phyloP scores from a whole-genome alignment of 2,329 filamentous ascomycete species.

The Graphilbum fragrans region DNA sequence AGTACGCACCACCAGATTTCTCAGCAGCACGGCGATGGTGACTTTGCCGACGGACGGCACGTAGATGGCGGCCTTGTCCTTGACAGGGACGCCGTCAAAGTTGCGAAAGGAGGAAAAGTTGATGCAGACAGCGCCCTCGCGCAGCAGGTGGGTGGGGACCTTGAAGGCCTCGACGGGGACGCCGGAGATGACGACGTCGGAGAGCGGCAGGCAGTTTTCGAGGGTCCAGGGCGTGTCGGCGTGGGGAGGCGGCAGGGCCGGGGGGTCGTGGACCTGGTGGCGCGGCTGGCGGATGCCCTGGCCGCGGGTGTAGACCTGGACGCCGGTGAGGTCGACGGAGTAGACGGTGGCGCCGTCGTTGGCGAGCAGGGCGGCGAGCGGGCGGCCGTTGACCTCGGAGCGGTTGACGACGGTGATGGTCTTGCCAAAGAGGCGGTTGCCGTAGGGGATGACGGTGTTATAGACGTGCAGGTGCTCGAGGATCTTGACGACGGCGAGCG shows the following conservation, averaged over 20 bases:
- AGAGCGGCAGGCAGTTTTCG: slow-evolving; percentile 71
- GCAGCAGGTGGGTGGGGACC: slow-evolving; percentile 69
- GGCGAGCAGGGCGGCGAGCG: slow-evolving; percentile 81
- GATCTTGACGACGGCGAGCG: slow-evolving; percentile 92
- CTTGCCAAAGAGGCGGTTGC: slow-evolving; percentile 85
- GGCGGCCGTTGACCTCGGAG: slow-evolving; percentile 88
- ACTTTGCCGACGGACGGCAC: slow-evolving; percentile 96
- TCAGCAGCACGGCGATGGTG: slow-evolving; percentile 80
- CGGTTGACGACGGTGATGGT: slow-evolving; percentile 95
- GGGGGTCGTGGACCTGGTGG: slow-evolving; percentile 78
- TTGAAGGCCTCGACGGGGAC: slow-evolving; percentile 85
- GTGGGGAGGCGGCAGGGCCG: slow-evolving; percentile 39
- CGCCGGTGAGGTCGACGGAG: slow-evolving; percentile 82
- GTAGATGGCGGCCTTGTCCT: slow-evolving; percentile 93
- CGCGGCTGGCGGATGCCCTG: slow-evolving; percentile 73
- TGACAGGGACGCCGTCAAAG: slow-evolving; percentile 73
- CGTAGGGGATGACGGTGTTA: slow-evolving; percentile 85
- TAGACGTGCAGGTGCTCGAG: slow-evolving; percentile 93
- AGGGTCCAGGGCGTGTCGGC: slow-evolving; percentile 32
- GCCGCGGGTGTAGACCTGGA: slow-evolving; percentile 85
- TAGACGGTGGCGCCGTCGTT: slow-evolving; percentile 96
- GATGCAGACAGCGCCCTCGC: slow-evolving; percentile 92
- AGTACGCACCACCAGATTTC: slow-evolving; percentile 64
- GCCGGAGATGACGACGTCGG: slow-evolving; percentile 89
- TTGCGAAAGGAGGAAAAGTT: slow-evolving; percentile 97